phyloP scores from a whole-genome alignment of 305 asterid species.

The Nicotiana rustica region DNA sequence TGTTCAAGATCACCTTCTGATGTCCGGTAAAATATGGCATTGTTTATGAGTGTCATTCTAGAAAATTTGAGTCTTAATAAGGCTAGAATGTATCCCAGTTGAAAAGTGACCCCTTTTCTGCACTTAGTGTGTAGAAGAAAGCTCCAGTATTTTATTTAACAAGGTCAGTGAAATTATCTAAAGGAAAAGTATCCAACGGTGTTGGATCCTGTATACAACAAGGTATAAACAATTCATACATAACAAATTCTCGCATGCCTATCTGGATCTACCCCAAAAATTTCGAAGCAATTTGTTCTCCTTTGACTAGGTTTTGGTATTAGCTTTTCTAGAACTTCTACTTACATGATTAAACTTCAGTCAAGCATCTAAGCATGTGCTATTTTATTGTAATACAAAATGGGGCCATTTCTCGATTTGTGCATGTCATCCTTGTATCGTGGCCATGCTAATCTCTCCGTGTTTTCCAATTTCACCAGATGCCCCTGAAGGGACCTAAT shows the following conservation, averaged over 20 bases:
- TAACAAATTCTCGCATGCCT: background rate
- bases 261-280: background rate
- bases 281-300: background rate
- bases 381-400: background rate
- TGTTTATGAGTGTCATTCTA: conserved; percentile 12
- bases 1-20: background rate
- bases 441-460: background rate
- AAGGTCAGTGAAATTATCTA: background rate
- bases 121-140: background rate
- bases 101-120: background rate
- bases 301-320: background rate
- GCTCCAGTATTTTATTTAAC: background rate
- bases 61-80: conserved; percentile 9
- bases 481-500: background rate
- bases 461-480: background rate
- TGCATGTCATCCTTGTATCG: background rate
- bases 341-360: background rate
- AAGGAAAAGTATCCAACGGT: background rate
- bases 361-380: background rate
- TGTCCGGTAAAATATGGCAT: background rate
- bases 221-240: background rate
- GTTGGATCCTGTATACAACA: background rate
- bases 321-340: background rate
- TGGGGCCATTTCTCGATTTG: background rate
- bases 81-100: background rate